Base-by-base conservation (phyloP, 305 asterid genomes). In the Ilex paraguariensis region DNA sequence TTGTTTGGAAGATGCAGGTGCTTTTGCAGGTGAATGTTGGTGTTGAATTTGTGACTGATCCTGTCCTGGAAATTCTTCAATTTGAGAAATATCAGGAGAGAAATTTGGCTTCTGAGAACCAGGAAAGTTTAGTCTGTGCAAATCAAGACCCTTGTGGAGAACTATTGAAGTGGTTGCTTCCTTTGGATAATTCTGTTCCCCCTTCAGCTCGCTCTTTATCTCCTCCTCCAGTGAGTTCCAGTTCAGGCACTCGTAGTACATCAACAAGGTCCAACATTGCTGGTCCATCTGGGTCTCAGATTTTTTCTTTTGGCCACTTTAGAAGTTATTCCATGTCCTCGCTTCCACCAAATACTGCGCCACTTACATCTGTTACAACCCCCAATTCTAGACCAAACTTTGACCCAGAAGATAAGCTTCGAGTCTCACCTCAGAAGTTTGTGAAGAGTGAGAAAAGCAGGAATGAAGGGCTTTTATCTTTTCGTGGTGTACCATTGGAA, bases 311-410 rank as follows among this genome's bases (percentile, higher is more conserved):
- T 60, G 87, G 98, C 67, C 67, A 94, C 75, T 86, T 88, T 72
- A 88, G 99, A 83, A 94, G 99, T 78, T 87, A 90, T 69, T 94
- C 99, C 59, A 94, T 94, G 99, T 85, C 96, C 68, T 88, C 98
- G 57, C 83, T 87, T 67, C 97, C 99, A 13, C 95, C 82, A 68
- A 83, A 78, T 70, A 66, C 62, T 55, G 49, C 83, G 55, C 91
- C 95, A 56, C 76, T 87, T 53, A 75, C 86, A 79, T 68, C 88
- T 63, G 79, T 62, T 75, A 59, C 89, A 62, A 57, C 81, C 64
- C 83, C 88, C 63, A 65, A 66, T 72, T 66, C 84, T 59, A 81
- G 83, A 72, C 79, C 90, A 66, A 75, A 60, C 66, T 31, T 70
- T 65, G 95, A 86, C 15, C 81, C 82, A 16, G 95, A 84, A 73